phyloP scores from a whole-genome alignment of 176 grass and related monocot genomes.

The Oryza brachyantha region DNA sequence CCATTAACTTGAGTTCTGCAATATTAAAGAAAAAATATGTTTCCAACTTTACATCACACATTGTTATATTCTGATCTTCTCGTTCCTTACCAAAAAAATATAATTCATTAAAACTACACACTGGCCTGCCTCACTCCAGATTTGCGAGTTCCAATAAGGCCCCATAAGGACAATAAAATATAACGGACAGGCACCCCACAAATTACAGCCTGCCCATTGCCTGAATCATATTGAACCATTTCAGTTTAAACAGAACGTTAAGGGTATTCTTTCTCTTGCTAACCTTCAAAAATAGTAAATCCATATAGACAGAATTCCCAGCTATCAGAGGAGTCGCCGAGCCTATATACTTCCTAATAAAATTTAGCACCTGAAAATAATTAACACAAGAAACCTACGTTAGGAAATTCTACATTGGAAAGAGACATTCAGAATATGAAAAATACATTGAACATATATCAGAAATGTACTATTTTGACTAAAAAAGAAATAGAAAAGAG shows the following conservation, averaged over 20 bases:
- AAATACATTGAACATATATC: background rate
- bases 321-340: constrained; percentile 52
- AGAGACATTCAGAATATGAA: constrained; percentile 4
- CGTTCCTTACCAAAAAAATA: background rate
- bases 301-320: constrained; percentile 75
- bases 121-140: background rate
- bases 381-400: background rate
- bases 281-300: constrained; percentile 83
- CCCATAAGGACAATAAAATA: background rate
- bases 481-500: constrained; percentile 10
- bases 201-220: background rate
- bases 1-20: background rate
- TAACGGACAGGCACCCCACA: background rate
- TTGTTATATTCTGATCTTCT: background rate
- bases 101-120: background rate
- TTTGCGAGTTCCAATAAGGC: background rate
- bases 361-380: constrained; percentile 64
- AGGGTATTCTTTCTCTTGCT: constrained; percentile 4
- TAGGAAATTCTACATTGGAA: constrained; percentile 1
- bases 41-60: background rate
- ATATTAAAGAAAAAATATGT: background rate
- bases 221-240: constrained; percentile 8
- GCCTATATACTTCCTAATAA: constrained; percentile 62
- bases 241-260: constrained; percentile 9
- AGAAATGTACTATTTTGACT: background rate